A percentile compares a stretch with the other conserved stretches of the same genome.
Conservation (phyloP, 2,329 filamentous ascomycete genomes). For the Coccinonectria pachysandricola region DNA sequence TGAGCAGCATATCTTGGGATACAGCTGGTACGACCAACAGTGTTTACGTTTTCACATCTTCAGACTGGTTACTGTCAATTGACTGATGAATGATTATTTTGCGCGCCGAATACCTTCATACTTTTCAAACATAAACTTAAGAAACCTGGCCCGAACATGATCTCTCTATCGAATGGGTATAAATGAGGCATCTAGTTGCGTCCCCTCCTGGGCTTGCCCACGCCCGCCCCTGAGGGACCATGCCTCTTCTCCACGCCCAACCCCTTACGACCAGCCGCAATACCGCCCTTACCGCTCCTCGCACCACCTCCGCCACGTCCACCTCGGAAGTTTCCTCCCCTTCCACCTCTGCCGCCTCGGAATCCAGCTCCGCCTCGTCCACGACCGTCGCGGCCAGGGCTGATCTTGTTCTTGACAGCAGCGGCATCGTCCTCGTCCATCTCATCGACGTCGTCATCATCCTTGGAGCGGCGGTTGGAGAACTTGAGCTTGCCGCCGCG, state of each 20-base stretch:
- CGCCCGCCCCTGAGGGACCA: constrained; percentile 27
- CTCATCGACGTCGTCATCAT: constrained; percentile 38
- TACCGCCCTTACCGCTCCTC: constrained; percentile 37
- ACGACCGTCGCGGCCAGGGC: constrained; percentile 25
- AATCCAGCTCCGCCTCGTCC: constrained; percentile 13
- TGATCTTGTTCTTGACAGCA: constrained; percentile 40
- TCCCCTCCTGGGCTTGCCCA: constrained; percentile 32
- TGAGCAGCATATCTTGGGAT: too few species aligned
- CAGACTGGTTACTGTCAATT: too few species aligned
- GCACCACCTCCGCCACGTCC: constrained; percentile 25
- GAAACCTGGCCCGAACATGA: constrained; percentile 14
- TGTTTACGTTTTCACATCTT: too few species aligned
- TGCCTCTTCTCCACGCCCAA: constrained; percentile 40
- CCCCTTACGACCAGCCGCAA: constrained; percentile 35
- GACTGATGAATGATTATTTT: too few species aligned
- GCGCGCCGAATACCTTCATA: too few species aligned
- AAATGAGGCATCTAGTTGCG: constrained; percentile 20
- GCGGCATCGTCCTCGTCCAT: constrained; percentile 44
- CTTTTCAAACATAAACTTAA: constrained; percentile 11
- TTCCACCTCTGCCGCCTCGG: constrained; percentile 24
- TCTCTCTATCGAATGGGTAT: constrained; percentile 17
- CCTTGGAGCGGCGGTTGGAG: constrained; percentile 47
- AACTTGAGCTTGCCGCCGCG: constrained; percentile 62
- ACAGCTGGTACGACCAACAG: too few species aligned
- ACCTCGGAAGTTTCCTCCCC: constrained; percentile 24